Evolutionary conservation across 495 filamentous ascomycete species (phyloP).

Genomic region (Tuber microsphaerosporum): DNA sequence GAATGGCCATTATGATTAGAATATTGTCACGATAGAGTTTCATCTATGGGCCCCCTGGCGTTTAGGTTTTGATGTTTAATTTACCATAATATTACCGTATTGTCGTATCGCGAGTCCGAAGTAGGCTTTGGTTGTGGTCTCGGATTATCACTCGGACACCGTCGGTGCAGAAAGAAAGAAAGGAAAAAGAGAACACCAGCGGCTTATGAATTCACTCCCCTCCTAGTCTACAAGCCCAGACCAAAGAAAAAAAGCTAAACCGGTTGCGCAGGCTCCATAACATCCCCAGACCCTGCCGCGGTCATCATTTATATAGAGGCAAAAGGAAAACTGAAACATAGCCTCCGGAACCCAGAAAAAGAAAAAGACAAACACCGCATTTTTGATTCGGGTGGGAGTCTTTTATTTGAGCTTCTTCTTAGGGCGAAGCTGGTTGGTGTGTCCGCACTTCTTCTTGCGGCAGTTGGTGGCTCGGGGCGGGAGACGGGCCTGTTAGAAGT

Average conservation of each 20-base stretch:
- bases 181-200: constrained; percentile 29
- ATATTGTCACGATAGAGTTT: background rate
- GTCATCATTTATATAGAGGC: background rate
- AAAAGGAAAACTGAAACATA: constrained; percentile 12
- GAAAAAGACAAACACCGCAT: constrained; percentile 12
- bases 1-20: constrained; percentile 29
- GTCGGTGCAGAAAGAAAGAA: constrained; percentile 9
- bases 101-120: background rate
- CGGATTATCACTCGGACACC: constrained; percentile 29
- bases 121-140: constrained; percentile 11
- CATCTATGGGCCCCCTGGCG: background rate
- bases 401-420: constrained; percentile 99
- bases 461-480: constrained; percentile 98
- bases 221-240: constrained; percentile 35
- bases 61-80: background rate
- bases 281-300: background rate
- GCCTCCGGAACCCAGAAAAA: constrained; percentile 21
- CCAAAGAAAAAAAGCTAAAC: constrained; percentile 30
- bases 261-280: constrained; percentile 3
- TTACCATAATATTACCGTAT: background rate
- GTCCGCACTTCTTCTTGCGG: constrained; percentile 99
- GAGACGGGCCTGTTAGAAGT: constrained; percentile 66
- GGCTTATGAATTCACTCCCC: constrained; percentile 33
- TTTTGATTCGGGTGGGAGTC: constrained; percentile 44
- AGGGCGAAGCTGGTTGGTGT: constrained; percentile 98